Percentiles rank a stretch among this genome's conserved stretches.
phyloP scores from a whole-genome alignment of 2,329 filamentous ascomycete species.

The Aspergillus ruber region DNA sequence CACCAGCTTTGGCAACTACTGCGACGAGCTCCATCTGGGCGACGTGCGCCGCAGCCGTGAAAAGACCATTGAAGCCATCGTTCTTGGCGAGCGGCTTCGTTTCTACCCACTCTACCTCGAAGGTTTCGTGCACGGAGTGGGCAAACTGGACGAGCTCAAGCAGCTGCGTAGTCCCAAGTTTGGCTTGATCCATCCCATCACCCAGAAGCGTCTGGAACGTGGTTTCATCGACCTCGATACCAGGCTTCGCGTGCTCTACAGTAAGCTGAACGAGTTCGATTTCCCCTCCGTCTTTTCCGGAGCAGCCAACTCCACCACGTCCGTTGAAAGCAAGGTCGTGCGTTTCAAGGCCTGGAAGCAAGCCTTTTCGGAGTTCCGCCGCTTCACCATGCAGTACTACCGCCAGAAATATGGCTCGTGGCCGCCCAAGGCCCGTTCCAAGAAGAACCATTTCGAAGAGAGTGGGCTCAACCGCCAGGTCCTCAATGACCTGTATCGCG shows the following conservation, averaged over 20 bases:
- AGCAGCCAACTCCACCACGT: constrained; percentile 74
- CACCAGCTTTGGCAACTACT: constrained; percentile 51
- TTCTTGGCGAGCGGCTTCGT: constrained; percentile 83
- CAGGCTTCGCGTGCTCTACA: constrained; percentile 63
- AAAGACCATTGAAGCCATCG: constrained; percentile 80
- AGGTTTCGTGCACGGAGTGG: constrained; percentile 83
- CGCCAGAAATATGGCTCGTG: constrained; percentile 63
- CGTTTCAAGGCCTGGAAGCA: constrained; percentile 79
- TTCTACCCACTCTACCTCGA: constrained; percentile 80
- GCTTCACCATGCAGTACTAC: constrained; percentile 66
- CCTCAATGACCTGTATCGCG: constrained; percentile 72
- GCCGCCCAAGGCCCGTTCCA: constrained; percentile 86
- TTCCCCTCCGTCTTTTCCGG: constrained; percentile 87
- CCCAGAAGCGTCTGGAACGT: constrained; percentile 72
- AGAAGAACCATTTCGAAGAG: constrained; percentile 84
- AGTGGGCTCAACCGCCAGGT: constrained; percentile 81
- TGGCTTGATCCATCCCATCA: constrained; percentile 61
- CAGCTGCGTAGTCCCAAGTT: constrained; percentile 64
- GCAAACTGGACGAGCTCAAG: constrained; percentile 70
- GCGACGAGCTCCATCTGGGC: constrained; percentile 67
- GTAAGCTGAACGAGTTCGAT: constrained; percentile 77
- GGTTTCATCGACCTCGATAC: constrained; percentile 73
- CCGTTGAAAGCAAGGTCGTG: constrained; percentile 67
- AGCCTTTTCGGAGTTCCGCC: constrained; percentile 67
- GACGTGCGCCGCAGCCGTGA: constrained; percentile 78